Conservation (phyloP, 2,329 filamentous ascomycete genomes). For the Diaporthe destruens region DNA sequence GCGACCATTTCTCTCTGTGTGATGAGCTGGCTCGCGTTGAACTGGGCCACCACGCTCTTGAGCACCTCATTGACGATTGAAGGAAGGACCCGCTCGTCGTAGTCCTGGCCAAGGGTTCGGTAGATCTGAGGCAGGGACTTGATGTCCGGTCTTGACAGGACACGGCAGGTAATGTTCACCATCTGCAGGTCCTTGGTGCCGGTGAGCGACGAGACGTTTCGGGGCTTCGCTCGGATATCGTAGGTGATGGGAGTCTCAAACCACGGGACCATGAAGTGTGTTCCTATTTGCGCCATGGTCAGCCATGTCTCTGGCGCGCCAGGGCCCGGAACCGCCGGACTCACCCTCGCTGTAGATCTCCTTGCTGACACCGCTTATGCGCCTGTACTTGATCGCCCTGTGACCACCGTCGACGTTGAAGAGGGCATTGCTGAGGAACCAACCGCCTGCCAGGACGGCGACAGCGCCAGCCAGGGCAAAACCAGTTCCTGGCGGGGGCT, state of each 20-base stretch:
- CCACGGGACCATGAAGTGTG: constrained; percentile 95
- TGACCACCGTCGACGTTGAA: constrained; percentile 97
- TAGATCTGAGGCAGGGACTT: constrained; percentile 96
- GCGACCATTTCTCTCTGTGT: constrained; percentile 99
- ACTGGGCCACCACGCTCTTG: constrained; percentile 98
- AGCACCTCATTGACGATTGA: constrained; percentile 99
- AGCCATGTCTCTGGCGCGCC: neutral
- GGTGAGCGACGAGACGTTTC: constrained; percentile 95
- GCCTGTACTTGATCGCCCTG: constrained; percentile 97
- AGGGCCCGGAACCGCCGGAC: constrained; percentile 41
- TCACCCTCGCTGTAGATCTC: constrained; percentile 96
- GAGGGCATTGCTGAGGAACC: constrained; percentile 70
- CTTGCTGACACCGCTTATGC: constrained; percentile 91
- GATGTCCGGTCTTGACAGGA: constrained; percentile 90
- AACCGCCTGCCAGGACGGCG: constrained; percentile 62
- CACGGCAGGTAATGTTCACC: constrained; percentile 99
- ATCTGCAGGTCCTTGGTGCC: constrained; percentile 99
- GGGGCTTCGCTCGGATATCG: constrained; percentile 96
- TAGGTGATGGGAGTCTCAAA: constrained; percentile 97
- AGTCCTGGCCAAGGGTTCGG: constrained; percentile 93
- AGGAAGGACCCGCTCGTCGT: constrained; percentile 95
- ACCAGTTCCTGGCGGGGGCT: constrained; percentile 57
- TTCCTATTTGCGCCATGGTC: constrained; percentile 67
- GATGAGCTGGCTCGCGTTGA: constrained; percentile 98
- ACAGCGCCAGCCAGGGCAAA: constrained; percentile 57